phyloP scores from a whole-genome alignment of 495 filamentous ascomycete genomes.

The Tuber calosporum region DNA sequence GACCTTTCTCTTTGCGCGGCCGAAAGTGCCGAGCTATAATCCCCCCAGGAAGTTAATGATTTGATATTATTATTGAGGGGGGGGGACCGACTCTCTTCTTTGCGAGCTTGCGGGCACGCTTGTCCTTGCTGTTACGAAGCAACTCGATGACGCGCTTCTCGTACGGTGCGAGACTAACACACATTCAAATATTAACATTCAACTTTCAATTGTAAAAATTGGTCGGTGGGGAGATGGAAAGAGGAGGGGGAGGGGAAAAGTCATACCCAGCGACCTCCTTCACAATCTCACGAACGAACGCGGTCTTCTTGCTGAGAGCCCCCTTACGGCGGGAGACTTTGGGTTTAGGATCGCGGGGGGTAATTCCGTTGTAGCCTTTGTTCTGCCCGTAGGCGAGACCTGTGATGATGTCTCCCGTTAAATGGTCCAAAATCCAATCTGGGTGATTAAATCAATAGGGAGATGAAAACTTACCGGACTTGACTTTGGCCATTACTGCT shows the following conservation, averaged over 20 bases:
- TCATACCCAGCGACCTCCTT: conserved; percentile 87
- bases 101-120: conserved; percentile 96
- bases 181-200: conserved; percentile 6
- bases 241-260: not conserved
- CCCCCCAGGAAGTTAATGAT: conserved; percentile 20
- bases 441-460: not conserved
- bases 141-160: conserved; percentile 98
- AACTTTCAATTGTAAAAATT: conserved; percentile 4
- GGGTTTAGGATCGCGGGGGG: conserved; percentile 73
- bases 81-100: conserved; percentile 71
- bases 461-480: conserved; percentile 25
- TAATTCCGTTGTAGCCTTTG: conserved; percentile 83
- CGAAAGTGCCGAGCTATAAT: conserved; percentile 82
- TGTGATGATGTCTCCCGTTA: conserved; percentile 24
- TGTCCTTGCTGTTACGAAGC: conserved; percentile 97
- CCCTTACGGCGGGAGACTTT: conserved; percentile 85
- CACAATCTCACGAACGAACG: conserved; percentile 88
- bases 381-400: conserved; percentile 79
- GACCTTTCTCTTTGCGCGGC: conserved; percentile 96
- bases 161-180: conserved; percentile 72
- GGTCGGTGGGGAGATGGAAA: not conserved
- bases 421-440: conserved; percentile 9
- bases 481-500: conserved; percentile 17
- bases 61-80: conserved; percentile 6
- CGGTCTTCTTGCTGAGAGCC: conserved; percentile 81